These are phyloP conservation scores for Sporodiniella umbellata DNA, from an alignment of 371 early-diverging fungal genomes.

Conservation along the genomic window DNA sequence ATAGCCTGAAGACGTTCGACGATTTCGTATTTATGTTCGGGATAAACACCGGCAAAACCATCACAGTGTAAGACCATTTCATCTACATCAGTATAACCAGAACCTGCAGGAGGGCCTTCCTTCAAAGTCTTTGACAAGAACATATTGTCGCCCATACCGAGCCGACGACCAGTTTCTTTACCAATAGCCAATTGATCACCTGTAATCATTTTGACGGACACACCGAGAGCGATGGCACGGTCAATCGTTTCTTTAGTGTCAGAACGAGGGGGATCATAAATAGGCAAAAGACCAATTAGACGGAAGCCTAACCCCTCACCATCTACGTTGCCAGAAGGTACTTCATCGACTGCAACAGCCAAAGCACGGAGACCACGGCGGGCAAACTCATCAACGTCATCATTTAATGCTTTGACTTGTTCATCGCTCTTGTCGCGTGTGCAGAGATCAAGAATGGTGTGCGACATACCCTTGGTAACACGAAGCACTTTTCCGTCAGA, in stretches of 20 bases:
- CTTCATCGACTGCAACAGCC: constrained; percentile 72
- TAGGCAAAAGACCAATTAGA: constrained; percentile 67
- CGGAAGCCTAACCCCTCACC: constrained; percentile 54
- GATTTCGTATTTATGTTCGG: constrained; percentile 94
- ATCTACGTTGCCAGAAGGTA: constrained; percentile 46
- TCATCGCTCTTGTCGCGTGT: constrained; percentile 67
- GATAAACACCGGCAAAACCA: constrained; percentile 91
- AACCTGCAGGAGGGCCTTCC: constrained; percentile 66
- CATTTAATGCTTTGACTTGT: constrained; percentile 54
- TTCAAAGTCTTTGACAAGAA: constrained; percentile 75
- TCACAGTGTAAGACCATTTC: constrained; percentile 77
- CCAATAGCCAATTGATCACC: constrained; percentile 95
- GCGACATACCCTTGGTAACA: constrained; percentile 77
- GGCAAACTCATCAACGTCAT: constrained; percentile 76
- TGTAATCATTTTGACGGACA: constrained; percentile 94
- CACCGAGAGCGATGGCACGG: constrained; percentile 83
- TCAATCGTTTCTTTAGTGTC: constrained; percentile 85
- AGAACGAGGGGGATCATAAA: constrained; percentile 89
- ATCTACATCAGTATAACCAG: constrained; percentile 74
- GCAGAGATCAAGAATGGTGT: constrained; percentile 69
- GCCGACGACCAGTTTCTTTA: constrained; percentile 78
- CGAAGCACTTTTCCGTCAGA: constrained; percentile 63
- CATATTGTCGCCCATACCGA: constrained; percentile 75
- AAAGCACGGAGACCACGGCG: constrained; percentile 83
- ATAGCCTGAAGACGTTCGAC: constrained; percentile 86